Conservation (phyloP, 139 green algal species). For the Coelastrella sp. region DNA sequence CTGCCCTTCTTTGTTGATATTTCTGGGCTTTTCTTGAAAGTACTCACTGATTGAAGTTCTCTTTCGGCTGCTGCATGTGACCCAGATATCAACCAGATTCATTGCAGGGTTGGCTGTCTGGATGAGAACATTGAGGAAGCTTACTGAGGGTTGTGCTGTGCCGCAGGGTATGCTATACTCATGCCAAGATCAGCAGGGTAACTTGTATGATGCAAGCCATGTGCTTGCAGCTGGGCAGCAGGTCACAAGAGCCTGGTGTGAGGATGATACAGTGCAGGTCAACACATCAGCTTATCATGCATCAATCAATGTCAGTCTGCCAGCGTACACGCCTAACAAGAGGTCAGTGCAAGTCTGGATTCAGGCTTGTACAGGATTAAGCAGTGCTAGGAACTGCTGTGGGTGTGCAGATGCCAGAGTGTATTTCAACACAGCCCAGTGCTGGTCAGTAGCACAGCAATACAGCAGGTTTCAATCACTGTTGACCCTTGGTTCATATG, state of each 20-base stretch:
- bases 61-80: too few relatives aligned
- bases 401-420: too few relatives aligned
- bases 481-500: too few relatives aligned
- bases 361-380: too few relatives aligned
- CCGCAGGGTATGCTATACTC: constrained; percentile 50
- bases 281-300: constrained; percentile 57
- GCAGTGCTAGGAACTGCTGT: too few relatives aligned
- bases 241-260: constrained; percentile 59
- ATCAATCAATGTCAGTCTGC: constrained; percentile 45
- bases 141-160: background rate
- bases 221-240: constrained; percentile 56
- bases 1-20: background rate
- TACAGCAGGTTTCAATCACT: too few relatives aligned
- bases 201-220: constrained; percentile 58
- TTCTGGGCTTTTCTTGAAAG: too few relatives aligned
- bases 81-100: background rate
- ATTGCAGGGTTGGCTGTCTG: background rate
- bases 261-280: constrained; percentile 29
- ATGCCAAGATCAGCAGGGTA: constrained; percentile 35
- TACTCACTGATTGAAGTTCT: too few relatives aligned
- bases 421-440: too few relatives aligned
- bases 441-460: too few relatives aligned
- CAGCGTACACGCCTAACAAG: constrained; percentile 49
- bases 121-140: background rate
- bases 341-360: too few relatives aligned